Evolutionary conservation across 495 filamentous ascomycete genomes (phyloP).

Genomic region (Neurospora terricola): DNA sequence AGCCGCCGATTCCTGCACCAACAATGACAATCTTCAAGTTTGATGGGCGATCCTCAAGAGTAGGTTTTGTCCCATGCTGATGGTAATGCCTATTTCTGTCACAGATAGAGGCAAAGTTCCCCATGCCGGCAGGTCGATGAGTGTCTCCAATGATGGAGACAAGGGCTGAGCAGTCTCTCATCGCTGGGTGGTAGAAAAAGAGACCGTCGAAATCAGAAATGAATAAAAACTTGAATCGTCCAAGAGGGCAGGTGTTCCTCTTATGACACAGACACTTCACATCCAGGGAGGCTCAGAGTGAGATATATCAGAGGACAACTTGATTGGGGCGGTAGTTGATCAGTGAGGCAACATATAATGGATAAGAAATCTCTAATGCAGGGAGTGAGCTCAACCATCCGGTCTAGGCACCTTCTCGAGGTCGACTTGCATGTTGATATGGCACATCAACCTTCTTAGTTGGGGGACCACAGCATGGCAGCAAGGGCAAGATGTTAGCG

Average conservation of each 20-base stretch:
- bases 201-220: background rate
- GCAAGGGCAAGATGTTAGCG: background rate
- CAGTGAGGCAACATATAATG: background rate
- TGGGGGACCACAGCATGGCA: background rate
- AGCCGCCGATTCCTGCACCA: constrained; percentile 49
- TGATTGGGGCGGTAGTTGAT: background rate
- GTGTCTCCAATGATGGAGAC: background rate
- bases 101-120: background rate
- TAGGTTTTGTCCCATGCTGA: background rate
- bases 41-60: constrained; percentile 1
- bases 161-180: background rate
- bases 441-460: background rate
- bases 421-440: background rate
- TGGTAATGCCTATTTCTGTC: background rate
- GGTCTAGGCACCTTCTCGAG: background rate
- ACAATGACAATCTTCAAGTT: constrained; percentile 36
- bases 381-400: background rate
- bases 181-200: background rate
- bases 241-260: background rate
- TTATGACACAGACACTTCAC: background rate
- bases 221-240: background rate
- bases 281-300: background rate
- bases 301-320: background rate
- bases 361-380: background rate
- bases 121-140: background rate